A percentile compares a stretch with the other conserved stretches of the same genome.
Evolutionary conservation across 805 yeast species (phyloP).

Genomic region (Scheffersomyces stipitis): DNA sequence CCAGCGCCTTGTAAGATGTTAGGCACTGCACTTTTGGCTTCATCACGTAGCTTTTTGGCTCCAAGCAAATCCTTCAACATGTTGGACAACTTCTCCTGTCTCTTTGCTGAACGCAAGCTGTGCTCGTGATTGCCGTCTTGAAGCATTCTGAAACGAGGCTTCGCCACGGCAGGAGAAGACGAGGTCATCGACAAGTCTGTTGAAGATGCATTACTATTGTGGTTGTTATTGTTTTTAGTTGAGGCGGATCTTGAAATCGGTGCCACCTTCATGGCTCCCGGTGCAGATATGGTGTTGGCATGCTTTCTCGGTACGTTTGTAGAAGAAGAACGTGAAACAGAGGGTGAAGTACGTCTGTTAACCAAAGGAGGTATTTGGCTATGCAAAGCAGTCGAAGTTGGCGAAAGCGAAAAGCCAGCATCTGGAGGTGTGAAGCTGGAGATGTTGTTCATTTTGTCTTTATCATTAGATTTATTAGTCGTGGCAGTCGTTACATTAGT

Average conservation of each 20-base stretch:
- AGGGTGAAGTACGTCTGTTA: slow-evolving; percentile 6
- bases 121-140: slow-evolving; percentile 83
- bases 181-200: slow-evolving; percentile 6
- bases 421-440: too few species aligned
- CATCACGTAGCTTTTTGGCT: slow-evolving; percentile 66
- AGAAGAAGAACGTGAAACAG: slow-evolving; percentile 9
- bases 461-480: neutral
- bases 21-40: slow-evolving; percentile 73
- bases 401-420: too few species aligned
- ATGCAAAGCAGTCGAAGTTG: too few species aligned
- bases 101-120: slow-evolving; percentile 67
- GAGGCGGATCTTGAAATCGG: slow-evolving; percentile 21
- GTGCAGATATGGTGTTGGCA: slow-evolving; percentile 2
- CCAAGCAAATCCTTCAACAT: slow-evolving; percentile 79
- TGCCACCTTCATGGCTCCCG: neutral
- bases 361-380: too few species aligned
- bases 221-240: slow-evolving; percentile 11
- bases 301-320: slow-evolving; percentile 1
- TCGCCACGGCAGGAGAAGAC: slow-evolving; percentile 9
- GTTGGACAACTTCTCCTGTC: slow-evolving; percentile 73
- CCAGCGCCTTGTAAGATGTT: slow-evolving; percentile 47
- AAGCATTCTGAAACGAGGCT: slow-evolving; percentile 52
- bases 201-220: slow-evolving; percentile 12
- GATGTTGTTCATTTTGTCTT: neutral
- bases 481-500: neutral